These are phyloP conservation scores for Cyclocybe aegerita DNA, from an alignment of 768 basidiomycete genomes.

Conservation along the genomic window DNA sequence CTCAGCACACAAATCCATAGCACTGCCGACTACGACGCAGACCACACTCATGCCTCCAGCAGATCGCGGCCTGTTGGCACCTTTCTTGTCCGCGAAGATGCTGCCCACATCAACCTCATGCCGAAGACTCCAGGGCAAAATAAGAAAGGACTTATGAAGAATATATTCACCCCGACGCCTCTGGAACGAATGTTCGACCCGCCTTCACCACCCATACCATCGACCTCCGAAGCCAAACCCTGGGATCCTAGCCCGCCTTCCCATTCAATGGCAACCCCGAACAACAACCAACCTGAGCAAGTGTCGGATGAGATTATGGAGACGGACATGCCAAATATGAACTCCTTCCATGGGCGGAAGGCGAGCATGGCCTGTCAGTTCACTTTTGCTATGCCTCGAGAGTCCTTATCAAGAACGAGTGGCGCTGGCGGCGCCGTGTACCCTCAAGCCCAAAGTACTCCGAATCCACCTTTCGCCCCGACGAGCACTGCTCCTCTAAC, in stretches of 20 bases:
- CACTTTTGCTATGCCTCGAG: conserved; percentile 68
- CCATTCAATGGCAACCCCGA: conserved; percentile 7
- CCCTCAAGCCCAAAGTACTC: conserved; percentile 67
- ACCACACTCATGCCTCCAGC: conserved; percentile 22
- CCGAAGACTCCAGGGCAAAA: conserved; percentile 65
- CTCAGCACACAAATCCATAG: conserved; percentile 55
- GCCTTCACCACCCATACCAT: conserved; percentile 68
- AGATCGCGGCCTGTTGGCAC: conserved; percentile 54
- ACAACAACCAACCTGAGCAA: conserved; percentile 4
- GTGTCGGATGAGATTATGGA: conserved; percentile 44
- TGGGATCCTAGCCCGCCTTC: conserved; percentile 11
- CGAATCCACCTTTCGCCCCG: conserved; percentile 32
- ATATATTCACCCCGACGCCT: conserved; percentile 85
- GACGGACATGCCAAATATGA: conserved; percentile 50
- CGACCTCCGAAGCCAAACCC: conserved; percentile 11
- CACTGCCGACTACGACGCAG: conserved; percentile 34
- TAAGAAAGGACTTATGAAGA: conserved; percentile 65
- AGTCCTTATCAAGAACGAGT: conserved; percentile 27
- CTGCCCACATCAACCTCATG: conserved; percentile 51
- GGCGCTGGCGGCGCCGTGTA: conserved; percentile 20
- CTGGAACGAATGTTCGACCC: conserved; percentile 94
- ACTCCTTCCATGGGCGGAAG: conserved; percentile 44
- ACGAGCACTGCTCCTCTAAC: conserved; percentile 39
- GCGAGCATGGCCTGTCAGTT: conserved; percentile 60
- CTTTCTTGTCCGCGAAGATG: conserved; percentile 73